Base-by-base conservation (phyloP, 441 rosid genomes). In the Arabidopsis hybrid region DNA sequence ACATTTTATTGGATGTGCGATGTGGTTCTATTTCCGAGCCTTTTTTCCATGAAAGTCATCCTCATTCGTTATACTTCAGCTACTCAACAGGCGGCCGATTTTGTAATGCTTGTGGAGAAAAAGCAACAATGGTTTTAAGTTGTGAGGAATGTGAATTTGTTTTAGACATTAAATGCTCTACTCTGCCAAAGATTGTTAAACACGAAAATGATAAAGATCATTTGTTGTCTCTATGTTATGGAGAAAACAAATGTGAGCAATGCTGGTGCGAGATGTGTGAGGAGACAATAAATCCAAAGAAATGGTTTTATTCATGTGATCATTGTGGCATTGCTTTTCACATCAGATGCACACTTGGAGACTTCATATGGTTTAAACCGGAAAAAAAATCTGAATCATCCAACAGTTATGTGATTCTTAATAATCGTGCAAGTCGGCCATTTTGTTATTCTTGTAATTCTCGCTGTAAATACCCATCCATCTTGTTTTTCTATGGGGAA, bases 251-350 rank as follows among this genome's bases (percentile, higher is more conserved):
- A 1, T 39, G 7, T 26, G 49, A 35, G 1, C 38, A 59, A 5
- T 60, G 50, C 4, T 69, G 46, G 42, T 74, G 82, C 11, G 79
- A 74, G 3, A 46, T 73, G 16, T 68, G 75, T 3, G 75, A 78
- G 31, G 56, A 43, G 38, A 26, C 16, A 10, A 11, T 73, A 45
- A 9, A 63, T 32, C 18, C 67, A 47, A 17, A 68, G 13, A 36
- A 38, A 6, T 78, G 62, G 71, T 78, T 67, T 65, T 73, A 78
- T 29, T 14, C 36, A 16, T 62, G 75, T 68, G 16, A 56, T 46
- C 31, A 58, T 3, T 79, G 73, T 61, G 58, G 45, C 3, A 0
- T 31, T n/a, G 52, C 76, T 14, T 43, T 47, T 17, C 76, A 79
- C 49, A 52, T 58, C 4, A 12, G 12, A 10, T 70, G 82, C 31